Conservation (phyloP, 2,329 filamentous ascomycete genomes). For the Claviceps sp. region DNA sequence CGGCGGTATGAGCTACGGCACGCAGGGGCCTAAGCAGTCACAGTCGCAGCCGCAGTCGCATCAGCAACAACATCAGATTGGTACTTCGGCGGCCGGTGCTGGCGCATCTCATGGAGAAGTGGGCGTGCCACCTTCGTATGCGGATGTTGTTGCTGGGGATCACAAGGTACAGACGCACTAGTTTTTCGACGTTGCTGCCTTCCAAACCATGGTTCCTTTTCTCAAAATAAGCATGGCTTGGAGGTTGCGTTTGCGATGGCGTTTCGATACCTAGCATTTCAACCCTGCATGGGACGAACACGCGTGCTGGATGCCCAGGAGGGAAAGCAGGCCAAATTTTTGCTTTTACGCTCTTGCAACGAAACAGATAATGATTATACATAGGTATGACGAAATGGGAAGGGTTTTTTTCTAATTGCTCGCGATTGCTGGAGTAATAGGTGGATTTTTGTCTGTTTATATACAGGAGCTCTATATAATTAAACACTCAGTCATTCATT, state of each 20-base stretch:
- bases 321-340: not conserved
- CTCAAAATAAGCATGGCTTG: not conserved
- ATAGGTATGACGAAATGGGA: not conserved
- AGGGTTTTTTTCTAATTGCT: not conserved
- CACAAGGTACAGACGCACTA: conserved; percentile 61
- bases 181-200: not conserved
- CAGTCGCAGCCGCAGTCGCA: no score
- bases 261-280: no score
- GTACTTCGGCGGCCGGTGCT: conserved; percentile 12
- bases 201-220: not conserved
- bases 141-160: conserved; percentile 79
- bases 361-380: not conserved
- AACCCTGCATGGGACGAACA: not conserved
- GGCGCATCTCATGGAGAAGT: conserved; percentile 26
- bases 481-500: not conserved
- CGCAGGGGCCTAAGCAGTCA: not conserved
- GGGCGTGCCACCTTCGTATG: conserved; percentile 65
- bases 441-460: not conserved
- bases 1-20: conserved; percentile 11
- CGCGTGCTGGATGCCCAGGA: not conserved
- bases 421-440: not conserved
- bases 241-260: no score
- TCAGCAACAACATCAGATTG: no score
- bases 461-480: not conserved
- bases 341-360: not conserved